Conservation (phyloP, 164 flowering plant species). For the Stephania cephalantha region DNA sequence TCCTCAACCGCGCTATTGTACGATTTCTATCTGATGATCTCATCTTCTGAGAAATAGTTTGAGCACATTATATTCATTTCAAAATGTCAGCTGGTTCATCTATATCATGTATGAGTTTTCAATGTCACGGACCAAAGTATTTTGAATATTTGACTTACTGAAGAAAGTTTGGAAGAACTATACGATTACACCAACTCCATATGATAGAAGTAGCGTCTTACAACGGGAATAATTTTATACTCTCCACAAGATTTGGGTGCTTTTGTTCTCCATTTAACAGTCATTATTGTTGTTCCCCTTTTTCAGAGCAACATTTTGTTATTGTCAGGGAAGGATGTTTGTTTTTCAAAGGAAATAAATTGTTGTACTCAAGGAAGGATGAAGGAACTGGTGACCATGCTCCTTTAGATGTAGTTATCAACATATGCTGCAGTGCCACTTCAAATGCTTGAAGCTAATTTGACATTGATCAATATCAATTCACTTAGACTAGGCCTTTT, state of each 20-base stretch:
- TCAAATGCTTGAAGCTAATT: conserved; percentile 38
- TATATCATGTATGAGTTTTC: conserved; percentile 6
- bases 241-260: not conserved
- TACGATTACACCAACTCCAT: conserved; percentile 78
- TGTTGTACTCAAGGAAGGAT: conserved; percentile 80
- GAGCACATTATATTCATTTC: not conserved
- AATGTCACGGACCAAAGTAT: conserved; percentile 56
- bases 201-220: conserved; percentile 68
- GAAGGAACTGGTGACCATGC: conserved; percentile 98
- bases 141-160: conserved; percentile 53
- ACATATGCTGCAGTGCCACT: conserved; percentile 51
- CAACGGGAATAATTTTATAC: conserved; percentile 55
- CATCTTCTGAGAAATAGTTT: not conserved
- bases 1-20: conserved; percentile 95
- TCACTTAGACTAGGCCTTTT: too few species aligned
- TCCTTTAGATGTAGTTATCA: conserved; percentile 57
- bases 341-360: conserved; percentile 77
- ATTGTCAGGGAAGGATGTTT: conserved; percentile 83
- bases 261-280: not conserved
- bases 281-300: not conserved
- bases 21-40: conserved; percentile 2
- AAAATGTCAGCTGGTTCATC: not conserved
- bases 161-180: conserved; percentile 66
- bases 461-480: too few species aligned
- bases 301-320: not conserved